These are phyloP conservation scores for Microsporum audouinii DNA, from an alignment of 2,329 filamentous ascomycete species.

Conservation along the genomic window DNA sequence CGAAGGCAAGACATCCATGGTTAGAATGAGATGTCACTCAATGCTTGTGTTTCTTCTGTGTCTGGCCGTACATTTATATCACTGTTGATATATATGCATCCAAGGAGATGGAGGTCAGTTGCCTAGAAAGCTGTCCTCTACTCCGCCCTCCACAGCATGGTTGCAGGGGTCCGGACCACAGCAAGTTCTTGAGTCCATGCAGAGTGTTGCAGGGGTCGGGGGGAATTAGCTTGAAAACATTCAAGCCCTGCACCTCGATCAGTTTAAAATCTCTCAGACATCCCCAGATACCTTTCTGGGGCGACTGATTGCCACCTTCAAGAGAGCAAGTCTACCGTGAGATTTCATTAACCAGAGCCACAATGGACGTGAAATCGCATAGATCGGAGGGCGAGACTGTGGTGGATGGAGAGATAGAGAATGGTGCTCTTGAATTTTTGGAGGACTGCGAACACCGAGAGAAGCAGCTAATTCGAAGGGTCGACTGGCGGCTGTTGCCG, in stretches of 20 bases:
- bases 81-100: not conserved
- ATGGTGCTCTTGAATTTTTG: constrained; percentile 1
- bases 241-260: not conserved
- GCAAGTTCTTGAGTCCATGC: not conserved
- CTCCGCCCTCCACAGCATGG: not conserved
- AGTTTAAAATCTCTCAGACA: not conserved
- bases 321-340: not conserved
- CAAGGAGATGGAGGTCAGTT: not conserved
- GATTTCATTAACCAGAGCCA: not conserved
- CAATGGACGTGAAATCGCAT: not conserved
- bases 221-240: not conserved
- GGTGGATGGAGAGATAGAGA: not conserved
- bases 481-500: constrained; percentile 55
- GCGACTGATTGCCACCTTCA: not conserved
- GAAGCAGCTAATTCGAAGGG: constrained; percentile 28
- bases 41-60: not conserved
- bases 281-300: not conserved
- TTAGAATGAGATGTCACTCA: not conserved
- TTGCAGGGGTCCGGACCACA: not conserved
- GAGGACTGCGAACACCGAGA: constrained; percentile 16
- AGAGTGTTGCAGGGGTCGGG: not conserved
- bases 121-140: not conserved
- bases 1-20: not conserved
- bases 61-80: not conserved
- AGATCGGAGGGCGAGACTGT: not conserved